Evolutionary conservation across 2,329 filamentous ascomycete species (phyloP), one percentile per base, ranked within the genome.

Genomic region (Blastomyces parvus): DNA sequence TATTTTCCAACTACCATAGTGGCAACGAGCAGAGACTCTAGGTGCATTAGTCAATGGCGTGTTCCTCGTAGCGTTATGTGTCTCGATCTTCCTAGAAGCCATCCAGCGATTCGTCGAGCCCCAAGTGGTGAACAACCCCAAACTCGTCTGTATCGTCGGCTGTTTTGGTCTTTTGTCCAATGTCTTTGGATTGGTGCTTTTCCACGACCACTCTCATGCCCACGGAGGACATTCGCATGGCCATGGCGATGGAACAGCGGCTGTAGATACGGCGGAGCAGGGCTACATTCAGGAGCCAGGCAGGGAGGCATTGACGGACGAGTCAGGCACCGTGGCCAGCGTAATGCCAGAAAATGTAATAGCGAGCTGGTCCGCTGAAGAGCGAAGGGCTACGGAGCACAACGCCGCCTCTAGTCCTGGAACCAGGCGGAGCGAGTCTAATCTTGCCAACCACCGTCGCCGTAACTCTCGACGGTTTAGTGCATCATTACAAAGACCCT

Each of bases 1-100:
- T 46, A 30, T 13, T 42, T 22, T 27, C 44, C 9, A 46, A 57
- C 25, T n/a, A 52, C 22, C 6, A 55, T 70, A 93, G 89, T 99
- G 92, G 90, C 88, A 97, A 81, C 90, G 94, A 69, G 94, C 94
- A 44, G 94, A 99, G 81, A 97, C 96, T 13, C 83, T 99, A 6
- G 94, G 94, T 72, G 94, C 94, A 58, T 87, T 97, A 70, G 90
- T 97, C 78, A 99, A 99, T 72, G 94, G 94, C 68, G 93, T 97
- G 56, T 99, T 99, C 80, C 83, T 99, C 55, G 94, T 99, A 72
- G 94, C 94, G 8, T 84, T 99, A 9, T 99, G 94, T 78, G 82
- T 99, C 63, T 95, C 93, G 60, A 99, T 99, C 76, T 89, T 97
- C 72, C 86, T 99, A 70, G 94, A 99, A 77, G 94, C 94, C 19